Conservation (phyloP, 1,284 basidiomycete species). For the Cryptococcus sp. region DNA sequence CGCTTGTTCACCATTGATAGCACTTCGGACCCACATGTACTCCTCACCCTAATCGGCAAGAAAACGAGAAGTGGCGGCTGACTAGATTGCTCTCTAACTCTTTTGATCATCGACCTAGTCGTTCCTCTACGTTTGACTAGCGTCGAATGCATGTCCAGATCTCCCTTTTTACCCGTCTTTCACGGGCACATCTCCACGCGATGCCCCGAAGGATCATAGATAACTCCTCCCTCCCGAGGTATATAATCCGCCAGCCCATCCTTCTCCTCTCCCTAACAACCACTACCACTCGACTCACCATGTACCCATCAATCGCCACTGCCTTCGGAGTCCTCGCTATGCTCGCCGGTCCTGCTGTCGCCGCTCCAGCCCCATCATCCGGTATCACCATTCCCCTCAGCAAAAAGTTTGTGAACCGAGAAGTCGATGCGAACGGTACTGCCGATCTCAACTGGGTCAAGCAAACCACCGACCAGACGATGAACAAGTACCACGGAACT, state of each 20-base stretch:
- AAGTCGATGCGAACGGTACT: background rate
- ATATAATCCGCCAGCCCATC: background rate
- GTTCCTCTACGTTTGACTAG: too few relatives aligned
- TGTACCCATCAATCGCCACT: background rate
- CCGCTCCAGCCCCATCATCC: too few relatives aligned
- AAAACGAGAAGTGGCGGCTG: too few relatives aligned
- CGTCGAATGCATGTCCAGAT: too few relatives aligned
- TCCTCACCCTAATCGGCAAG: too few relatives aligned
- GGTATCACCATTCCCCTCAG: background rate
- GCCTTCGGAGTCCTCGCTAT: background rate
- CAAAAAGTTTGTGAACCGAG: background rate
- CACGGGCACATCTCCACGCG: too few relatives aligned
- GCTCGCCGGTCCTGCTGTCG: background rate
- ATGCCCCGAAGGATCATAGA: too few relatives aligned
- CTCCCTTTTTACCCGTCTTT: too few relatives aligned
- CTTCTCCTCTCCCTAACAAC: background rate
- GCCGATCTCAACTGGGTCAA: background rate
- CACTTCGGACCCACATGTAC: too few relatives aligned
- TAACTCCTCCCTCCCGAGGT: background rate
- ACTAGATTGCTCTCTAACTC: too few relatives aligned
- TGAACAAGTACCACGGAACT: background rate
- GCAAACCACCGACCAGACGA: background rate
- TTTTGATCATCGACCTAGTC: too few relatives aligned
- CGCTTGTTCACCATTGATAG: too few relatives aligned
- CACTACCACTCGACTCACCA: background rate